Percentiles rank a stretch among this genome's conserved stretches.
These are phyloP conservation scores for Cavenderia fasciculata DNA, from an alignment of 78 protist genomes.

Conservation along the genomic window DNA sequence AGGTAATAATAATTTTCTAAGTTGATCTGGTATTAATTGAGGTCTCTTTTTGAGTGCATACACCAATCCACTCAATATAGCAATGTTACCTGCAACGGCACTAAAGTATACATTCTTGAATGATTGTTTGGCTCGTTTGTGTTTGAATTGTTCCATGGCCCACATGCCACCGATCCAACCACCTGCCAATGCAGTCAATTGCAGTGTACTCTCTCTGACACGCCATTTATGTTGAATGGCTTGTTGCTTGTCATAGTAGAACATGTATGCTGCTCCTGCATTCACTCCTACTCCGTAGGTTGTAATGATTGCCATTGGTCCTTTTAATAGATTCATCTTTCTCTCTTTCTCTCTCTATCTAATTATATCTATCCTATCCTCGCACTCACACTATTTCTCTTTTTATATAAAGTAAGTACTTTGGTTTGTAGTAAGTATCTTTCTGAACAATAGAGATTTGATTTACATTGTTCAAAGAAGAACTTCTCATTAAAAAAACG, in stretches of 20 bases:
- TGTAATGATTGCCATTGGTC: not conserved
- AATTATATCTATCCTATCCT: no score
- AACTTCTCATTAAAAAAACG: no score
- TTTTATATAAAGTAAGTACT: no score
- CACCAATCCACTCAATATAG: not conserved
- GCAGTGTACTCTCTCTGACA: constrained; percentile 46
- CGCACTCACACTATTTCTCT: no score
- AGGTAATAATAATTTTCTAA: not conserved
- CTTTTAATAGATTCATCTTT: no score
- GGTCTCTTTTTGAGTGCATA: constrained; percentile 18
- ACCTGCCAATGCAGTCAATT: constrained; percentile 41
- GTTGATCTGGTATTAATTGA: constrained; percentile 21
- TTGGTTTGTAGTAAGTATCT: no score
- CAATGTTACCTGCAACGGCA: constrained; percentile 50
- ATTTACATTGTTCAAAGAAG: no score
- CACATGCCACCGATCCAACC: constrained; percentile 75
- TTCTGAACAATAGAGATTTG: no score
- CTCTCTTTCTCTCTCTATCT: no score
- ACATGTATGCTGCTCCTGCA: constrained; percentile 20
- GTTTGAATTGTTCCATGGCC: constrained; percentile 67
- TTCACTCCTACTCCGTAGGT: constrained; percentile 1
- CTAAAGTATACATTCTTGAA: constrained; percentile 61
- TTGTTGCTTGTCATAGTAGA: constrained; percentile 66
- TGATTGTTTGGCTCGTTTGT: constrained; percentile 73
- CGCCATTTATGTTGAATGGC: constrained; percentile 69